A percentile compares a stretch with the other conserved stretches of the same genome.
phyloP scores from a whole-genome alignment of 169 alveolate genomes.

The Plasmodium malariae region DNA sequence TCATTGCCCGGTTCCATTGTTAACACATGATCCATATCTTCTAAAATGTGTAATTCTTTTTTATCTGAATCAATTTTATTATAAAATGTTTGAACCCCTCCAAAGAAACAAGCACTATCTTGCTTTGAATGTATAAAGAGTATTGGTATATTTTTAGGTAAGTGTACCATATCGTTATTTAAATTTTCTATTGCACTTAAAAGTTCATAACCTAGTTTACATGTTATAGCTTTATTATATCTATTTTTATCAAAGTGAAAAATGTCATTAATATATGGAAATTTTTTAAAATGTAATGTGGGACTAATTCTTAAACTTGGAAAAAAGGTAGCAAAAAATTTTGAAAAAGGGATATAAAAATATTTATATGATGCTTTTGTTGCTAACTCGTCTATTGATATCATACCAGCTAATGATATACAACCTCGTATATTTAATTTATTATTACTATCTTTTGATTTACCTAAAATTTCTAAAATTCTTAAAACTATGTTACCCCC shows the following conservation, averaged over 20 bases:
- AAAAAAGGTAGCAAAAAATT: slow-evolving; percentile 22
- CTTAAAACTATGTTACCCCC: slow-evolving; percentile 84
- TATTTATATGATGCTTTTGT: slow-evolving; percentile 22
- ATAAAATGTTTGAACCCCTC: slow-evolving; percentile 22
- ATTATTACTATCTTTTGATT: slow-evolving; percentile 38
- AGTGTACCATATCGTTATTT: slow-evolving; percentile 46
- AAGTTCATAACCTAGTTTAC: slow-evolving; percentile 73
- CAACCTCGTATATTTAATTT: slow-evolving; percentile 78
- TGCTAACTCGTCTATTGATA: slow-evolving; percentile 71
- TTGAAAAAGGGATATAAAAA: slow-evolving; percentile 53
- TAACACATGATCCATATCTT: slow-evolving; percentile 54
- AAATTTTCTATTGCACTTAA: slow-evolving; percentile 79
- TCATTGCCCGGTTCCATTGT: slow-evolving; percentile 70
- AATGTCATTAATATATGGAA: slow-evolving; percentile 3
- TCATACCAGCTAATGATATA: slow-evolving; percentile 82
- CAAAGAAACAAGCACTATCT: slow-evolving; percentile 74
- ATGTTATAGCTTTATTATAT: slow-evolving; percentile 37
- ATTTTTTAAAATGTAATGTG: slow-evolving; percentile 14
- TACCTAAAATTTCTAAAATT: slow-evolving; percentile 59
- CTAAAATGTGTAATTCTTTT: slow-evolving; percentile 27
- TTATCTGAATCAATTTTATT: slow-evolving; percentile 14
- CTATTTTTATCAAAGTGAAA: slow-evolving; percentile 66
- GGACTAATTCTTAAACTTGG: slow-evolving; percentile 72
- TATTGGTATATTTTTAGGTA: slow-evolving; percentile 79
- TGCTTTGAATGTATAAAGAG: slow-evolving; percentile 77